Base-by-base conservation (phyloP, 805 yeast species). In the Barnettozyma wickerhamii region DNA sequence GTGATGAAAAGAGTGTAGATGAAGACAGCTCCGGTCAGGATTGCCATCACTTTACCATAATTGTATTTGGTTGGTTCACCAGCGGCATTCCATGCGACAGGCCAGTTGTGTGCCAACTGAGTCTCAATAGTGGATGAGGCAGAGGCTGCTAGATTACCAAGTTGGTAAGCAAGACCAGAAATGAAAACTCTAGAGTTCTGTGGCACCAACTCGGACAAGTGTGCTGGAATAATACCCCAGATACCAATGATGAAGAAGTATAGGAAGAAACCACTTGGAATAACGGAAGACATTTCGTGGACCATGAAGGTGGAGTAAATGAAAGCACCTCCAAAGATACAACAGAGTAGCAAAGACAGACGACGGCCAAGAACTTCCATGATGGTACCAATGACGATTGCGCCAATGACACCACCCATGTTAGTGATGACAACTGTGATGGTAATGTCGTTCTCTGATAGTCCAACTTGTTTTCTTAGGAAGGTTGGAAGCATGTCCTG, bases 71-170 rank as follows among this genome's bases (percentile, higher is more conserved):
- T 50, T 2, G 48, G 48, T 4, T 46, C 41, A n/a, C 71, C 74
- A 2, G 40, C 40, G 18, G 58, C 54, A 29, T 62, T 55, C 32
- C 48, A 49, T 7, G 39, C 53, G 23, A 79, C 51, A 2, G 86
- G 87, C 67, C 79, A 83, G 37, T 66, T 60, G 26, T 67, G 69
- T 19, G 88, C 86, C 77, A 45, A 62, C 13, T 69, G 64, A 4
- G 86, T 66, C 58, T 83, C 88, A 46, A 83, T 82, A 12, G 89
- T 82, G 9, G 83, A 72, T 4, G 84, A 74, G 1, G 87, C 88
- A 18, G 84, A 73, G 4, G 84, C 75, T 0, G 81, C 84, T 53
- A 83, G 69, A 58, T 82, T 81, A 63, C 89, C 89, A 43, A 82
- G 69, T 60, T 82, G 89, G 55, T 82, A 82, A 7, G 78, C 69